Base-by-base conservation (phyloP, 352 stramenopile genomes). In the Albugo laibachii region DNA sequence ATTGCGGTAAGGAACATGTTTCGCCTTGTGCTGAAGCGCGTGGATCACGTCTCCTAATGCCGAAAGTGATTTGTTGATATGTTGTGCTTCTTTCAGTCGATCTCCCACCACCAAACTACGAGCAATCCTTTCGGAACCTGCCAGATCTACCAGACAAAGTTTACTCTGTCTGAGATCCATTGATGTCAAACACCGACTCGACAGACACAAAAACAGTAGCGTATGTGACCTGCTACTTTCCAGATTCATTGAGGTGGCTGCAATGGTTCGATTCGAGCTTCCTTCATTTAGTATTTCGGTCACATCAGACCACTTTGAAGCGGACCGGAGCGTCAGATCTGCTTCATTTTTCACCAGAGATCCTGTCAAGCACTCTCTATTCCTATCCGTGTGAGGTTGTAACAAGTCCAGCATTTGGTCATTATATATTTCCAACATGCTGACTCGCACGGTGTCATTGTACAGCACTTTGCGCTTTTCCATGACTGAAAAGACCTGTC, bases 31-130 rank as follows among this genome's bases (percentile, higher is more conserved):
- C 52, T 92, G 76, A 21, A 94, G 64, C 36, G 80, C 82, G 37
- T 93, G 73, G 50, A 99, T 97, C 13, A 99, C 95, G 65, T 99
- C 95, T 36, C 93, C 93, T 16, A 99, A 72, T 36, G 94, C 93
- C 14, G 81, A 87, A 19, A 99, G 71, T 43, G 82, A 97, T 68
- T 98, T 98, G 81, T 99, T 99, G 58, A 98, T 98, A 57, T 97
- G 84, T 54, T 97, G 89, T 12, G 94, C 95, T 55, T 99, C 95
- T 51, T 96, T 95, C 36, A 98, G 60, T 0, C 75, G 72, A 27
- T 92, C 77, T 14, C 73, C 80, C 36, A 84, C 66, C 11, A 88
- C 79, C 55, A 85, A 66, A 38, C 71, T 86, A n/a, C 74, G 71
- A 27, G 71, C 78, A 40, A 97, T 80, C 21, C 92, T 78, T 55